Evolutionary conservation across 192 early-diverging fungal species (phyloP).

Genomic region (Podila epicladia): DNA sequence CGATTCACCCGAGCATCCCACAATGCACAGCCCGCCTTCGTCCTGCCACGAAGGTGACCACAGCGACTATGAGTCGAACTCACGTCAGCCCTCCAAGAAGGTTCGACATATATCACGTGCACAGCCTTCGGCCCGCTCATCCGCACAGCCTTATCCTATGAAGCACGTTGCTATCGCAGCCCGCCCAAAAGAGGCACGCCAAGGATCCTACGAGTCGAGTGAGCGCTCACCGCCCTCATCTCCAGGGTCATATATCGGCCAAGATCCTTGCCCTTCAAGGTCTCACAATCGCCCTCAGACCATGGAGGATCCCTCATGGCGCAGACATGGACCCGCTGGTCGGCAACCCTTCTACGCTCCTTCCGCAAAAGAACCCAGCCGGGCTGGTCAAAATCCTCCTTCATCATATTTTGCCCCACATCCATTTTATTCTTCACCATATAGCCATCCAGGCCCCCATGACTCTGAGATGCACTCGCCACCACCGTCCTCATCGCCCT

Average conservation of each 20-base stretch:
- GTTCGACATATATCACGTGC: not conserved
- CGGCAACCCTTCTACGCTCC: slow-evolving; percentile 3
- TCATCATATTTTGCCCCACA: slow-evolving; percentile 3
- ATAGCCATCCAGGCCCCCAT: not conserved
- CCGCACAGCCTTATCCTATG: not conserved
- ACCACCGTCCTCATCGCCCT: not conserved
- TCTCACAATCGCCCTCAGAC: slow-evolving; percentile 15
- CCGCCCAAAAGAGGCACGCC: slow-evolving; percentile 13
- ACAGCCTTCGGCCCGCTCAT: too few species aligned
- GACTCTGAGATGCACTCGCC: not conserved
- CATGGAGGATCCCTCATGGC: not conserved
- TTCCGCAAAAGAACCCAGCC: slow-evolving; percentile 8
- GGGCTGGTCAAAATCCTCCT: not conserved
- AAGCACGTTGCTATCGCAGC: slow-evolving; percentile 16
- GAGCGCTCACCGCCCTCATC: slow-evolving; percentile 37
- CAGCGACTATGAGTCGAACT: slow-evolving; percentile 24
- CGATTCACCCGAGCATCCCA: not conserved
- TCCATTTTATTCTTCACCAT: slow-evolving; percentile 11
- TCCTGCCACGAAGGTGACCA: slow-evolving; percentile 41
- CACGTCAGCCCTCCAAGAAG: slow-evolving; percentile 13
- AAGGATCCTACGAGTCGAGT: slow-evolving; percentile 14
- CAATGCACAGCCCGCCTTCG: slow-evolving; percentile 40
- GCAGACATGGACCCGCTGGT: not conserved
- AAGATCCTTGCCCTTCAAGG: slow-evolving; percentile 17
- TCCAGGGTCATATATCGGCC: slow-evolving; percentile 4